Percentiles rank a stretch among this genome's conserved stretches.
Evolutionary conservation across 2,329 filamentous ascomycete species (phyloP).

Genomic region (Ilyonectria destructans): DNA sequence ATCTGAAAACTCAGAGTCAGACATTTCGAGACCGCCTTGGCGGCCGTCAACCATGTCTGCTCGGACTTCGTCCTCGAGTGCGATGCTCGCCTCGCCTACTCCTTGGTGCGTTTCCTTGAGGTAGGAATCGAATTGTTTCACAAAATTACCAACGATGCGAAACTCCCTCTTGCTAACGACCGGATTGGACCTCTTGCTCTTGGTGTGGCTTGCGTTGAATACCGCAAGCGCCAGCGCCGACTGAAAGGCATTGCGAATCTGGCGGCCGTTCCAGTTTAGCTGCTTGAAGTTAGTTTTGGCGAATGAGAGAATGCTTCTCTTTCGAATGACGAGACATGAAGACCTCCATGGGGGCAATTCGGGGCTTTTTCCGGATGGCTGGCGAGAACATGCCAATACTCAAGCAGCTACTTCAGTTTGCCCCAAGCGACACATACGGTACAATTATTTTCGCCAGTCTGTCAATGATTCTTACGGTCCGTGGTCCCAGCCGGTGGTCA

Average conservation of each 20-base stretch:
- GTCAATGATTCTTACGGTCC: too few species aligned
- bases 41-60: not conserved
- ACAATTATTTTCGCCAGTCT: too few species aligned
- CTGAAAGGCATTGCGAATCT: constrained; percentile 53
- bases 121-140: not conserved
- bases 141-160: not conserved
- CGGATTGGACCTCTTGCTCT: constrained; percentile 6
- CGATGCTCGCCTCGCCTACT: not conserved
- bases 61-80: not conserved
- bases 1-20: not conserved
- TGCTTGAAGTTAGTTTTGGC: too few species aligned
- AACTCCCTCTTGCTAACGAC: too few species aligned
- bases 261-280: constrained; percentile 52
- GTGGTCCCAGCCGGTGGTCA: too few species aligned
- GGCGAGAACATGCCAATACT: too few species aligned
- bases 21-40: not conserved
- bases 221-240: constrained; percentile 55
- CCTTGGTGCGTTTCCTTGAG: not conserved
- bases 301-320: constrained; percentile 37
- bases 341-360: too few species aligned
- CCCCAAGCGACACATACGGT: too few species aligned
- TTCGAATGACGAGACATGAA: constrained; percentile 39
- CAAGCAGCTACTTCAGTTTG: too few species aligned
- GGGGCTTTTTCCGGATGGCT: too few species aligned
- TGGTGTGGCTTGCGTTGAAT: constrained; percentile 48